Conservation (phyloP, 2,329 filamentous ascomycete genomes). For the Sporothrix brasiliensis region DNA sequence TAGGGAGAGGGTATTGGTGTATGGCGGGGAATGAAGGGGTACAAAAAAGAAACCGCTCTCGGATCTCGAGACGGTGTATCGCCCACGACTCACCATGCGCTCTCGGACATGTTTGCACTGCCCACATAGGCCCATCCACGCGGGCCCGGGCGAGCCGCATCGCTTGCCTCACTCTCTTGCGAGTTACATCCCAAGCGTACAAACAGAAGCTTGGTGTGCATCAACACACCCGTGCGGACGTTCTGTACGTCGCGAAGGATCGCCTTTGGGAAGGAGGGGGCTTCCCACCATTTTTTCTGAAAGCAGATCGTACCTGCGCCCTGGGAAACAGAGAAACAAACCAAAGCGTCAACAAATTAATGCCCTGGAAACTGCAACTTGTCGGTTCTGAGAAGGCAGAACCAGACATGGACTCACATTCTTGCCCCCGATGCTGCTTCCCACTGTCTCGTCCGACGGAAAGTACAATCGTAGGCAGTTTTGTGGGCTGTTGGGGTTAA, state of each 20-base stretch:
- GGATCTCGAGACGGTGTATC: no score
- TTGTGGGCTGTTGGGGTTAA: background rate
- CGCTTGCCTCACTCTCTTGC: slow-evolving; percentile 34
- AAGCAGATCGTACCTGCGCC: slow-evolving; percentile 83
- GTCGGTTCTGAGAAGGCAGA: background rate
- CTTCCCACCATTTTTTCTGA: slow-evolving; percentile 70
- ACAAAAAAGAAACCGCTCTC: background rate
- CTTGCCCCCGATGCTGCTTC: slow-evolving; percentile 63
- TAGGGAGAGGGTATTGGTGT: background rate
- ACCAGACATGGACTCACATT: slow-evolving; percentile 49
- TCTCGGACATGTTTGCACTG: slow-evolving; percentile 89
- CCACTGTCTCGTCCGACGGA: slow-evolving; percentile 72
- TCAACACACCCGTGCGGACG: slow-evolving; percentile 69
- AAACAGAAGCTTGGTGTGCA: slow-evolving; percentile 81
- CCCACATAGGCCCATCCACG: slow-evolving; percentile 81
- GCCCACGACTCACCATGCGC: slow-evolving; percentile 71
- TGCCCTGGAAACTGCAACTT: background rate
- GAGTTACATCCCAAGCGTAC: slow-evolving; percentile 42
- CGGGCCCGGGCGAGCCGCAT: slow-evolving; percentile 11
- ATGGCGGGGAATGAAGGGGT: no score
- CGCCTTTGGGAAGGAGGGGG: slow-evolving; percentile 68
- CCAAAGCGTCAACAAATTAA: background rate
- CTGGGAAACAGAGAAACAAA: slow-evolving; percentile 43
- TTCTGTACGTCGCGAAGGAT: slow-evolving; percentile 77
- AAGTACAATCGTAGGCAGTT: slow-evolving; percentile 75